Evolutionary conservation across 2,329 filamentous ascomycete species (phyloP).

Genomic region (Harringtonia aguacate): DNA sequence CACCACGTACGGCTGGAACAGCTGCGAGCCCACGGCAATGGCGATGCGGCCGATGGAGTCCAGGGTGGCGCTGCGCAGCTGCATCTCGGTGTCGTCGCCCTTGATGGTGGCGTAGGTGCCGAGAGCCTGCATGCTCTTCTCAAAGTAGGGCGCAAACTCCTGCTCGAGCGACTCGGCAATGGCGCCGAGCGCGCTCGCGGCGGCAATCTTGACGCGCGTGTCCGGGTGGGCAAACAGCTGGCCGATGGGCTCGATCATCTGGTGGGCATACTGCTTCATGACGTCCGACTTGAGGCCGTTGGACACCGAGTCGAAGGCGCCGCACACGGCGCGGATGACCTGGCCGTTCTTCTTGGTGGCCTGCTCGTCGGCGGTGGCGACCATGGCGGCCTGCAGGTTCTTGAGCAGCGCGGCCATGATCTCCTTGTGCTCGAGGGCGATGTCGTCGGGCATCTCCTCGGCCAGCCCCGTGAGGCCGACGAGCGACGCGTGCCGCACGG

Average conservation of each 20-base stretch:
- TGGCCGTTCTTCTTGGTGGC: slow-evolving; percentile 66
- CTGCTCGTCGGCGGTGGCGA: slow-evolving; percentile 50
- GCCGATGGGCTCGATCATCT: slow-evolving; percentile 76
- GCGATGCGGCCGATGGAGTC: slow-evolving; percentile 93
- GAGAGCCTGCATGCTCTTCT: slow-evolving; percentile 80
- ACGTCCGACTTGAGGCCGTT: slow-evolving; percentile 74
- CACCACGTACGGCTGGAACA: slow-evolving; percentile 85
- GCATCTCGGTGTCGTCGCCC: slow-evolving; percentile 79
- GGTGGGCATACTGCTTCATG: slow-evolving; percentile 70
- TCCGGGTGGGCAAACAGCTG: slow-evolving; percentile 76
- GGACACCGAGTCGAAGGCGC: slow-evolving; percentile 82
- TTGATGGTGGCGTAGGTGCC: slow-evolving; percentile 77
- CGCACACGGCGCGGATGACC: slow-evolving; percentile 83
- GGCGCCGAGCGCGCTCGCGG: slow-evolving; percentile 81
- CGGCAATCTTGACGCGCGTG: slow-evolving; percentile 79
- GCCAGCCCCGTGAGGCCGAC: slow-evolving; percentile 83
- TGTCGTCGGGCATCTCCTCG: slow-evolving; percentile 86
- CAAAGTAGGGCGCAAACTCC: slow-evolving; percentile 84
- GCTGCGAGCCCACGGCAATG: slow-evolving; percentile 69
- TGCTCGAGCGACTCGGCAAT: slow-evolving; percentile 78
- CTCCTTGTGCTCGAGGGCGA: slow-evolving; percentile 72
- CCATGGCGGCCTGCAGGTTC: slow-evolving; percentile 75
- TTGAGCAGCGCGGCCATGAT: slow-evolving; percentile 77
- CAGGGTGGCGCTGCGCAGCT: slow-evolving; percentile 79
- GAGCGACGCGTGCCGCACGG: slow-evolving; percentile 78